phyloP scores from a whole-genome alignment of 495 filamentous ascomycete species.

The Penicillium chermesinum region DNA sequence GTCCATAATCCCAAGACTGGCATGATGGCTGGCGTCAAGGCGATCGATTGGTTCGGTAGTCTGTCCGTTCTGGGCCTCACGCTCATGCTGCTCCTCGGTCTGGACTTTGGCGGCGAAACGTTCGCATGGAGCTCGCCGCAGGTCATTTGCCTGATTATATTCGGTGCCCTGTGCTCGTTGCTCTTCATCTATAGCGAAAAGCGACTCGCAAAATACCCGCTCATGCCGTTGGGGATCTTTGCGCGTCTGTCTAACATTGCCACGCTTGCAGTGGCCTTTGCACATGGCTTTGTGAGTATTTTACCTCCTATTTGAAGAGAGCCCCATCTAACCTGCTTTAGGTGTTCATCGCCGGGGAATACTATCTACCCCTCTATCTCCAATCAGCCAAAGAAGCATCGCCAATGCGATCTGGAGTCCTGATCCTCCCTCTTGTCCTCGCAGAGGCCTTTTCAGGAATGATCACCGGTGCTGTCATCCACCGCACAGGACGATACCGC shows the following conservation, averaged over 20 bases:
- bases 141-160: conserved; percentile 72
- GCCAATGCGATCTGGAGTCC: conserved; percentile 47
- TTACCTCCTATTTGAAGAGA: background rate
- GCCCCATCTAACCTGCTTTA: conserved; percentile 7
- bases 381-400: conserved; percentile 48
- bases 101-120: conserved; percentile 69
- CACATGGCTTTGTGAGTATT: conserved; percentile 46
- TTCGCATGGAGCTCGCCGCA: conserved; percentile 68
- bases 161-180: conserved; percentile 57
- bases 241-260: conserved; percentile 53
- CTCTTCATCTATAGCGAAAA: conserved; percentile 66
- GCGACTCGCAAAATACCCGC: conserved; percentile 65
- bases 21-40: conserved; percentile 58
- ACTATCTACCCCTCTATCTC: conserved; percentile 56
- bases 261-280: conserved; percentile 48
- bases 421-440: conserved; percentile 50
- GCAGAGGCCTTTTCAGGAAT: conserved; percentile 47
- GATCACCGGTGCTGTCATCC: conserved; percentile 48
- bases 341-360: conserved; percentile 50
- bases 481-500: conserved; percentile 55
- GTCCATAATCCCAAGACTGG: conserved; percentile 56
- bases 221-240: conserved; percentile 73
- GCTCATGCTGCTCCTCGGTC: conserved; percentile 69
- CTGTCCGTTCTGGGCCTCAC: conserved; percentile 65
- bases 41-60: conserved; percentile 73